These are phyloP conservation scores for Trichosporon sp. DNA, from an alignment of 1,284 basidiomycete genomes.

Conservation along the genomic window DNA sequence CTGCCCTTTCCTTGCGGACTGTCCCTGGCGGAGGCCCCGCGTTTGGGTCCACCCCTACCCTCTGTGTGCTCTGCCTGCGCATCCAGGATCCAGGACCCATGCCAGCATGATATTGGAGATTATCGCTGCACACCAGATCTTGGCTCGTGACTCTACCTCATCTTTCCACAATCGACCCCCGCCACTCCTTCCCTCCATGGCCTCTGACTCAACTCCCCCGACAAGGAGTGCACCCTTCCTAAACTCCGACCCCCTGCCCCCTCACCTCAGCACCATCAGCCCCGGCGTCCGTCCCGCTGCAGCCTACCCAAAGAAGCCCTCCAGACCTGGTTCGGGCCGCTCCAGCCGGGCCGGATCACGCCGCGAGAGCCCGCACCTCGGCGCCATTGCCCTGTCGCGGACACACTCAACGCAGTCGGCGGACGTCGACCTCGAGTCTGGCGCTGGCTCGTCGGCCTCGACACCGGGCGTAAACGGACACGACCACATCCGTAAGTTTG, in stretches of 20 bases:
- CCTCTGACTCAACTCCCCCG: neutral
- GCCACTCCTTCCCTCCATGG: conserved; percentile 11
- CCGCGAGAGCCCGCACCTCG: neutral
- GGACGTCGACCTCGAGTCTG: conserved; percentile 11
- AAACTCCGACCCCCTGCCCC: neutral
- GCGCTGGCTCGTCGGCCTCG: neutral
- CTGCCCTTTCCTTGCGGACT: neutral
- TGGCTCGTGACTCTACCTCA: neutral
- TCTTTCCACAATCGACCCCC: neutral
- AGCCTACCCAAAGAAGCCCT: neutral
- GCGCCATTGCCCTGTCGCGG: neutral
- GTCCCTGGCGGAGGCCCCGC: conserved; percentile 2
- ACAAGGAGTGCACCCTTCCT: neutral
- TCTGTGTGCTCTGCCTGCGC: too few relatives aligned
- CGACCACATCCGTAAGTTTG: conserved; percentile 22
- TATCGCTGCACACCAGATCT: neutral
- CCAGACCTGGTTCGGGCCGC: neutral
- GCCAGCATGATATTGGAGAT: neutral
- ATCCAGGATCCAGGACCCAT: neutral
- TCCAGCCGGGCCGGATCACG: conserved; percentile 5
- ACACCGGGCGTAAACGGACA: conserved; percentile 10
- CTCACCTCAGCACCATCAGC: conserved; percentile 11
- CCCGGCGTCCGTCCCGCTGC: conserved; percentile 10
- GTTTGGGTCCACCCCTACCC: neutral
- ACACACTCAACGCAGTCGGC: neutral